Percentiles rank a stretch among this genome's conserved stretches.
phyloP scores from a whole-genome alignment of 805 yeast genomes.

The Cyberlindnera galapagoensis region DNA sequence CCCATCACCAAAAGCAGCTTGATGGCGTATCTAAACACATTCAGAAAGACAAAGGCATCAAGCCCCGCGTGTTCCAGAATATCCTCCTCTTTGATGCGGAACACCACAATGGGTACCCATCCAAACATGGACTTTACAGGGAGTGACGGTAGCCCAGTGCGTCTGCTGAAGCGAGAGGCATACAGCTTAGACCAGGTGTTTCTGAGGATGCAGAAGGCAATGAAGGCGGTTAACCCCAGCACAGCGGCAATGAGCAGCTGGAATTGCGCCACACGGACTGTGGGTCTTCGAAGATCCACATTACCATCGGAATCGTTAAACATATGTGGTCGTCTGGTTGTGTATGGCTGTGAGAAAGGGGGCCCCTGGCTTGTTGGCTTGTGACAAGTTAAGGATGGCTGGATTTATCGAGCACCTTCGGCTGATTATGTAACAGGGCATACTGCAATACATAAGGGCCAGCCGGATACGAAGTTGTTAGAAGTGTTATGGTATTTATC shows the following conservation, averaged over 20 bases:
- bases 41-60: slow-evolving; percentile 88
- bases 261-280: slow-evolving; percentile 57
- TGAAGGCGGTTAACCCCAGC: slow-evolving; percentile 63
- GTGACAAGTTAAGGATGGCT: too few species aligned
- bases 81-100: slow-evolving; percentile 62
- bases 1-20: slow-evolving; percentile 58
- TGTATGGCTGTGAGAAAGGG: too few species aligned
- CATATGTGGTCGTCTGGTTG: too few species aligned
- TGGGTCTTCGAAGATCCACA: slow-evolving; percentile 21
- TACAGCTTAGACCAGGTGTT: slow-evolving; percentile 74
- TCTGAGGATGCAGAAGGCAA: slow-evolving; percentile 64
- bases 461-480: too few species aligned
- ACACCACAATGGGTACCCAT: slow-evolving; percentile 73
- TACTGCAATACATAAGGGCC: too few species aligned
- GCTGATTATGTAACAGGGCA: too few species aligned
- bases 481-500: too few species aligned
- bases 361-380: too few species aligned
- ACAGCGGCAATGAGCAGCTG: slow-evolving; percentile 66
- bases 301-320: slow-evolving; percentile 7
- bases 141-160: slow-evolving; percentile 51
- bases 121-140: slow-evolving; percentile 59
- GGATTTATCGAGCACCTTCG: too few species aligned
- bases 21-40: slow-evolving; percentile 86
- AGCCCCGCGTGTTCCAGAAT: slow-evolving; percentile 86
- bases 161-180: slow-evolving; percentile 57